Conservation (phyloP, 1,284 basidiomycete species). For the Schizophyllum amplum region DNA sequence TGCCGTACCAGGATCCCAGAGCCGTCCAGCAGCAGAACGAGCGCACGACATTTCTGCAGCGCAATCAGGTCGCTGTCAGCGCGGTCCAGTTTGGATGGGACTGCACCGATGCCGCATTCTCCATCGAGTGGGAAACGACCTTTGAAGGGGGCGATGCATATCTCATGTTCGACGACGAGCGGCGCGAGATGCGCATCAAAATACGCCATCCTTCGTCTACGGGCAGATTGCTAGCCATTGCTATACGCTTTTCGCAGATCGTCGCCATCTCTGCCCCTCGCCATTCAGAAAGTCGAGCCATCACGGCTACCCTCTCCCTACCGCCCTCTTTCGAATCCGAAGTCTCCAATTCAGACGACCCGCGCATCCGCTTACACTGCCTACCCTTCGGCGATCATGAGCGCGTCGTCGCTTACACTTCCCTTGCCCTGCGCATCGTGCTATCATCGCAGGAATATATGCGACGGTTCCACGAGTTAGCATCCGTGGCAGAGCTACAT, state of each 20-base stretch:
- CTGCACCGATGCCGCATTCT: constrained; percentile 36
- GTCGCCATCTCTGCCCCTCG: constrained; percentile 26
- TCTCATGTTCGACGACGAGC: constrained; percentile 34
- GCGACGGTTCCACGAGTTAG: constrained; percentile 29
- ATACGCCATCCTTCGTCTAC: constrained; percentile 12
- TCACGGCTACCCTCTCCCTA: constrained; percentile 33
- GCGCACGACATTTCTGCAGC: constrained; percentile 21
- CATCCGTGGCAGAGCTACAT: constrained; percentile 28
- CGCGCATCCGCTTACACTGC: constrained; percentile 18
- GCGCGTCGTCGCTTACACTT: constrained; percentile 37
- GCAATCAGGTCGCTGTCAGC: constrained; percentile 21
- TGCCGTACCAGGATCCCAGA: constrained; percentile 39
- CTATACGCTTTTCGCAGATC: constrained; percentile 39
- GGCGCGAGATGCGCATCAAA: constrained; percentile 37
- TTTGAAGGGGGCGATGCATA: constrained; percentile 11
- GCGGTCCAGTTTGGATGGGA: constrained; percentile 48
- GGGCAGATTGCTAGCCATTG: constrained; percentile 18
- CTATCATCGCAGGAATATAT: constrained; percentile 28
- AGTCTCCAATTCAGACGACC: constrained; percentile 1
- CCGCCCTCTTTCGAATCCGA: constrained; percentile 36
- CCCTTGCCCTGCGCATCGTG: constrained; percentile 39
- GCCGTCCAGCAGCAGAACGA: constrained; percentile 24
- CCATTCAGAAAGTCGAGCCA: constrained; percentile 22
- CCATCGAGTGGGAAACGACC: constrained; percentile 42
- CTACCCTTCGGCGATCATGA: constrained; percentile 27